Evolutionary conservation across 345 rosid species (phyloP).

Genomic region (Linum trigynum): DNA sequence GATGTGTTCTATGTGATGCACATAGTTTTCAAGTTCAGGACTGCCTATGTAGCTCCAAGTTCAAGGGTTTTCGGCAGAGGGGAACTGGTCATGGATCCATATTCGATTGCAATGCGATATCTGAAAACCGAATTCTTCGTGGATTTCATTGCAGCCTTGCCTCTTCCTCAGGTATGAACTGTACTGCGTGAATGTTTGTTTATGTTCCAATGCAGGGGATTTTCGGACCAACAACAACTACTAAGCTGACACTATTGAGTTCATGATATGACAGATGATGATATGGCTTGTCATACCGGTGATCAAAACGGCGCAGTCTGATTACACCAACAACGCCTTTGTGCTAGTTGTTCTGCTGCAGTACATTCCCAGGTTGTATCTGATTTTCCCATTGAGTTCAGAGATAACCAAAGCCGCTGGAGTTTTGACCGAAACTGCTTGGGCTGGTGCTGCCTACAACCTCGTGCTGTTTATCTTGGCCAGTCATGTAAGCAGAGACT

Average conservation of each 20-base stretch:
- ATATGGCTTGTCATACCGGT: constrained; percentile 74
- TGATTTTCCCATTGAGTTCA: constrained; percentile 67
- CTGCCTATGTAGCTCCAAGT: constrained; percentile 67
- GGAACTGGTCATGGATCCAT: constrained; percentile 64
- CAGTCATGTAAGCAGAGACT: constrained; percentile 57
- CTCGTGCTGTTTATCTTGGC: constrained; percentile 76
- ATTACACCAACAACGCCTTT: constrained; percentile 65
- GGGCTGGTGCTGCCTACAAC: constrained; percentile 96
- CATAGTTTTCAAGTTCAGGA: constrained; percentile 55
- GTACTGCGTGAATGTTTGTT: not conserved
- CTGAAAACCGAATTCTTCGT: constrained; percentile 58
- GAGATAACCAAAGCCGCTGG: constrained; percentile 63
- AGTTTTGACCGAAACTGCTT: constrained; percentile 76
- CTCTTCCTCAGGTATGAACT: constrained; percentile 65
- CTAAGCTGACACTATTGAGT: constrained; percentile 1
- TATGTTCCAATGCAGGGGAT: not conserved
- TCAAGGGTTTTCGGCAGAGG: constrained; percentile 82
- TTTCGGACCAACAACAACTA: not conserved
- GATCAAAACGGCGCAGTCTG: constrained; percentile 48
- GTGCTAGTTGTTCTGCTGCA: constrained; percentile 74
- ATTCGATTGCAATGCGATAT: constrained; percentile 52
- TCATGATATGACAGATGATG: constrained; percentile 46
- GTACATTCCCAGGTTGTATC: constrained; percentile 59
- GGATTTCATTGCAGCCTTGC: constrained; percentile 62
- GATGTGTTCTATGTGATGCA: constrained; percentile 58